These are phyloP conservation scores for Piloderma croceum DNA, from an alignment of 768 basidiomycete species.

Conservation along the genomic window DNA sequence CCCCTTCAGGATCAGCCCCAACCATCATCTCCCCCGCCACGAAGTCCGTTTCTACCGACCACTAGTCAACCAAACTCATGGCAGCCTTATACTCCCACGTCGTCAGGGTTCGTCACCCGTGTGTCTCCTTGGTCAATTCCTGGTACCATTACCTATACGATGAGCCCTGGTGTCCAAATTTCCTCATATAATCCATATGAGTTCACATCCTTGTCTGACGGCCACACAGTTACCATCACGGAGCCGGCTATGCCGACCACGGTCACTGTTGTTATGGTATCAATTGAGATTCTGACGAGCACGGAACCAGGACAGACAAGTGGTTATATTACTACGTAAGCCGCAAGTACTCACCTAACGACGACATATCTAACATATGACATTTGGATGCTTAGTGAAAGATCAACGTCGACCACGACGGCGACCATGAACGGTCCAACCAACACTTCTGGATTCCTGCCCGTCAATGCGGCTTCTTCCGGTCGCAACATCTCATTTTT, in stretches of 20 bases:
- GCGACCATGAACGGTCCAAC: not conserved
- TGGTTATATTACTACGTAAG: slow-evolving; percentile 18
- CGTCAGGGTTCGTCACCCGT: slow-evolving; percentile 6
- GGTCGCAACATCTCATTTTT: no score
- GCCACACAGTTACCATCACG: slow-evolving; percentile 14
- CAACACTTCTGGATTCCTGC: not conserved
- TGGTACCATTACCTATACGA: not conserved
- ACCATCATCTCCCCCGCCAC: slow-evolving; percentile 24
- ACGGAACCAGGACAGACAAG: slow-evolving; percentile 19
- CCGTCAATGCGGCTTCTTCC: not conserved
- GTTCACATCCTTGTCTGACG: slow-evolving; percentile 2
- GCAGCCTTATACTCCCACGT: slow-evolving; percentile 3
- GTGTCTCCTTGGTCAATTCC: slow-evolving; percentile 3
- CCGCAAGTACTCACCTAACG: not conserved
- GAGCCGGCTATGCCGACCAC: slow-evolving; percentile 9
- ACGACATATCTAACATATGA: not conserved
- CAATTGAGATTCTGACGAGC: slow-evolving; percentile 13
- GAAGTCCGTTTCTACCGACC: slow-evolving; percentile 27
- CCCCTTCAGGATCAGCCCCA: slow-evolving; percentile 29
- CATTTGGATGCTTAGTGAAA: not conserved
- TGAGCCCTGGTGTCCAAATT: not conserved
- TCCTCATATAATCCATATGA: slow-evolving; percentile 8
- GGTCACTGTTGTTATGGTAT: slow-evolving; percentile 15
- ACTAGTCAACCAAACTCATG: slow-evolving; percentile 2
- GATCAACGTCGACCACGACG: not conserved